phyloP scores from a whole-genome alignment of 1,284 basidiomycete genomes.

The Blastosporella zonata region DNA sequence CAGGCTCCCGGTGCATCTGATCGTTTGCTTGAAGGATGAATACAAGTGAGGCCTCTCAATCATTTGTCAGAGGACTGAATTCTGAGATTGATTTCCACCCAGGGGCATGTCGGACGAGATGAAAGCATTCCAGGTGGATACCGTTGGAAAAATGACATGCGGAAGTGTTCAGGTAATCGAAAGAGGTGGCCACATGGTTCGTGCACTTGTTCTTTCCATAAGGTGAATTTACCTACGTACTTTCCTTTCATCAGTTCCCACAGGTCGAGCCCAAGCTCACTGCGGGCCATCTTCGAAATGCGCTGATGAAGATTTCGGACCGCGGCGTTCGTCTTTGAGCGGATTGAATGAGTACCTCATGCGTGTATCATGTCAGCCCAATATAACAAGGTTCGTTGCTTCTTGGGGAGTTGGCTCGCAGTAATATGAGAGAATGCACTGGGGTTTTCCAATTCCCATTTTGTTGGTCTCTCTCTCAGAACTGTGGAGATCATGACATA shows the following conservation, averaged over 20 bases:
- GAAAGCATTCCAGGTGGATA: conserved; percentile 11
- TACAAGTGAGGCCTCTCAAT: conserved; percentile 1
- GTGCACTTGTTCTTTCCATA: background rate
- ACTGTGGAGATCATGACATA: too few species aligned
- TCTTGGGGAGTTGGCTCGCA: background rate
- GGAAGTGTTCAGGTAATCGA: conserved; percentile 10
- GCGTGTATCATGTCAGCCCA: background rate
- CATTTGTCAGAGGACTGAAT: background rate
- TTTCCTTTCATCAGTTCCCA: conserved; percentile 1
- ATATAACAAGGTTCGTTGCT: background rate
- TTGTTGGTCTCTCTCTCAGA: background rate
- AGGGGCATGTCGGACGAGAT: conserved; percentile 12
- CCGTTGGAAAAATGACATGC: conserved; percentile 2
- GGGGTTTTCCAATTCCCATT: background rate
- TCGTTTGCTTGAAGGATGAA: conserved; percentile 11
- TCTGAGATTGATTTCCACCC: background rate
- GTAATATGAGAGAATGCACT: background rate
- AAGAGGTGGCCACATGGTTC: conserved; percentile 9
- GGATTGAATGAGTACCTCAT: background rate
- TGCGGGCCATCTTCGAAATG: conserved; percentile 6
- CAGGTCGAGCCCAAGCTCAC: conserved; percentile 9
- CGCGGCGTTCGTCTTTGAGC: conserved; percentile 3
- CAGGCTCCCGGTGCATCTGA: conserved; percentile 5
- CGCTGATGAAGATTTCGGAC: conserved; percentile 3
- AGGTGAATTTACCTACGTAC: background rate